Conservation (phyloP, 179 eudicot genomes). For the Dionaea muscipula region DNA sequence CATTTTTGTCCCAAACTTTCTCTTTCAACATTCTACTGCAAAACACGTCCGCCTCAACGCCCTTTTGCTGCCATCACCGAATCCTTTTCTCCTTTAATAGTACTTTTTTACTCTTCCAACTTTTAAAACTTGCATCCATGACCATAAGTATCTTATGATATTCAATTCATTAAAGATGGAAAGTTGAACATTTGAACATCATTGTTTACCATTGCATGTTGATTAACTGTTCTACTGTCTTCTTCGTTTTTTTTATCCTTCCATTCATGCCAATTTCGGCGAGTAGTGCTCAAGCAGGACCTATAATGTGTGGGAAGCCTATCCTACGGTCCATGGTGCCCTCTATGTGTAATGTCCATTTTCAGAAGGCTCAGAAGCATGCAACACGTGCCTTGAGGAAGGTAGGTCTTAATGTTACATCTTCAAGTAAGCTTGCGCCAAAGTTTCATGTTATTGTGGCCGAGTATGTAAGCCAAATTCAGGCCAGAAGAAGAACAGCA, state of each 20-base stretch:
- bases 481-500: slow-evolving; percentile 36
- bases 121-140: no score
- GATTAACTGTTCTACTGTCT: not conserved
- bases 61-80: no score
- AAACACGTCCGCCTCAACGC: no score
- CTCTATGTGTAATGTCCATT: slow-evolving; percentile 29
- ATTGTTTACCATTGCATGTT: no score
- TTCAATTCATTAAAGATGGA: no score
- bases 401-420: slow-evolving; percentile 34
- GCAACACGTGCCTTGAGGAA: slow-evolving; percentile 37
- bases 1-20: no score
- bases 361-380: slow-evolving; percentile 37
- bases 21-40: no score
- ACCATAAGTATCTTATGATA: no score
- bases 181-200: no score
- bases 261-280: no score
- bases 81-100: no score
- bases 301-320: slow-evolving; percentile 42
- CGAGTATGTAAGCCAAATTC: slow-evolving; percentile 44
- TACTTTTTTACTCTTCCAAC: no score
- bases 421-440: slow-evolving; percentile 37
- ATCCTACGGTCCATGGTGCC: slow-evolving; percentile 34
- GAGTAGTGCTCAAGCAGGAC: slow-evolving; percentile 43
- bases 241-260: not conserved
- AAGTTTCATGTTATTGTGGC: slow-evolving; percentile 49